Base-by-base conservation (phyloP, 805 yeast genomes). In the Isabelozyma gotoi region DNA sequence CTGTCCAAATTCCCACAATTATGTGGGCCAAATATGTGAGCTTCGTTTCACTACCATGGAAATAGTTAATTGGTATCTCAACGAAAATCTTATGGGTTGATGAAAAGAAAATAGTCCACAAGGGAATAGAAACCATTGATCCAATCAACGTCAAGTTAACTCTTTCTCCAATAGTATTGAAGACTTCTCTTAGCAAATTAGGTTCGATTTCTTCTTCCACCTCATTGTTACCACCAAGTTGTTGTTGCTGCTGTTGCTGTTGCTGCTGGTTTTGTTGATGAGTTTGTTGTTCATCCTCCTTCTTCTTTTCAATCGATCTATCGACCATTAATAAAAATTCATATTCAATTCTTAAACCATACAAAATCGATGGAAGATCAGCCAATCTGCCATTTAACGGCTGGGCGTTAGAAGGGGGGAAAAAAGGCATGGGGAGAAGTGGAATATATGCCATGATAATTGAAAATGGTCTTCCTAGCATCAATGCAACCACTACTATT, bases 401-500 rank as follows among this genome's bases (percentile, higher is more conserved):
- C 4, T 20, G 31, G 4, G 18, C 20, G 5, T 18, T 19, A 12
- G 11, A 11, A 4, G 29, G 12, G 6, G 29, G 8, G 29, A 24
- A 24, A 4, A 24, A 24, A 2, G 20, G 18, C 8, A 35, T 12
- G 11, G 31, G 31, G 11, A 20, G 2, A 15, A 20, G 7, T 10
- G 39, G 39, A 14, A 20, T 10, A 24, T 19, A 36, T 14, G 39
- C 18, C 5, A 36, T 3, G 7, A 36, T 7, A n/a, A 36, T 16
- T 24, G 39, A 20, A 7, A 52, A 18, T 15, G 63, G 64, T 34
- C 63, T 45, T 14, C 76, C 76, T 4, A 65, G 8, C 2, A 63
- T n/a, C 12, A 62, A 44, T 0, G 64, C 65, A 3, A 39, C 20
- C 12, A 67, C 34, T 3, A 50, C 33, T 4, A 62, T 34, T 5